Conservation (phyloP, 257 asterid genomes). For the Thymus mandschuricus region DNA sequence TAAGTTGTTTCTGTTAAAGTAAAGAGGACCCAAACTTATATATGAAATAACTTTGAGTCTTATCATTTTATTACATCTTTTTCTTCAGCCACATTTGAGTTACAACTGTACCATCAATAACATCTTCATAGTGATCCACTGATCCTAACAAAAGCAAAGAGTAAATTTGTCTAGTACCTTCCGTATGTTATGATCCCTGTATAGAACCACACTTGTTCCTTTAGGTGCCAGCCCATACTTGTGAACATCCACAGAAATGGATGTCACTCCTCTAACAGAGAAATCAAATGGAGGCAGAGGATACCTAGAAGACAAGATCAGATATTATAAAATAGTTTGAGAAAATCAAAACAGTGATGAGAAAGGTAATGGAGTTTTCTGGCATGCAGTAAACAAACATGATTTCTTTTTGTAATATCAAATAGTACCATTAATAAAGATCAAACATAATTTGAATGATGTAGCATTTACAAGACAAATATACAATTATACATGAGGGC, state of each 20-base stretch:
- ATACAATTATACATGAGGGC: neutral
- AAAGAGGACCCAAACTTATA: neutral
- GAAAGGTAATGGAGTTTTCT: constrained; percentile 18
- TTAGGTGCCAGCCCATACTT: constrained; percentile 99
- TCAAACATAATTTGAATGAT: neutral
- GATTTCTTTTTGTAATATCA: constrained; percentile 12
- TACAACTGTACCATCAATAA: neutral
- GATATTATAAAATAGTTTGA: constrained; percentile 26
- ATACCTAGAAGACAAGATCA: constrained; percentile 52
- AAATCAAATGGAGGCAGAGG: constrained; percentile 95
- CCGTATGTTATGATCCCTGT: constrained; percentile 79
- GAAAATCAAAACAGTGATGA: constrained; percentile 6
- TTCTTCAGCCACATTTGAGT: neutral
- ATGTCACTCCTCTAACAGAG: constrained; percentile 91
- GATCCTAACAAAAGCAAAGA: neutral
- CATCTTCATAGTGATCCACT: constrained; percentile 1
- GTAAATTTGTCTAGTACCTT: constrained; percentile 55
- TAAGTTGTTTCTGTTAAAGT: neutral
- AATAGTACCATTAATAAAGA: neutral
- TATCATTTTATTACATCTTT: neutral
- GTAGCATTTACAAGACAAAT: constrained; percentile 13
- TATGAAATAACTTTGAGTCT: neutral
- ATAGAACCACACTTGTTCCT: constrained; percentile 95
- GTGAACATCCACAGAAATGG: constrained; percentile 96
- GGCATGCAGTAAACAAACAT: constrained; percentile 3